Base-by-base conservation (phyloP, 129 eudicot species). In the Logfia minima region DNA sequence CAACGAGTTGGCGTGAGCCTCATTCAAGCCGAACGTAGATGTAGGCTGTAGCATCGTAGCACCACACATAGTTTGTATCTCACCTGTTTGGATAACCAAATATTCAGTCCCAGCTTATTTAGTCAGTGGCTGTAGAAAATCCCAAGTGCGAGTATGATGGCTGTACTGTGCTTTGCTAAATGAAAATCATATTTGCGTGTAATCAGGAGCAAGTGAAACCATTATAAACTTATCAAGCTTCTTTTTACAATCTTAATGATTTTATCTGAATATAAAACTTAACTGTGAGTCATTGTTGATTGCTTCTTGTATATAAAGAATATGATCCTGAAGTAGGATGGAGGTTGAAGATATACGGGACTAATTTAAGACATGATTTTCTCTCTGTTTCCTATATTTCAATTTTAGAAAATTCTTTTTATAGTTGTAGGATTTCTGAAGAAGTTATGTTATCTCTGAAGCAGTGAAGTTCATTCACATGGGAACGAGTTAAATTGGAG, bases 101-200 rank as follows among this genome's bases (percentile, higher is more conserved):
- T 48, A 48, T 14, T 48, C 4, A 48, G 70, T 60, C 18, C 69
- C 37, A 24, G 51, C 24, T 48, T 29, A 16, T 23, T 39, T 74
- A 37, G 62, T 13, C 41, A 22, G 70, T 60, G 70, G 66, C 26
- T 59, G 35, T 73, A 32, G 56, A 74, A 60, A 55, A 61, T 74
- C 56, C 58, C n/a, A 61, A 16, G 39, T 23, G 16, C 39, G 41
- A 24, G 26, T 16, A 23, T 61, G 59, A 35, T 74, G 59, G 26
- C 23, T 37, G 41, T 29, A 22, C 70, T 23, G 10, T 60, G 70
- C 59, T 21, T 37, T 23, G 59, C 78, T 59, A 48, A 13, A 45
- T 21, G 67, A 60, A 74, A 37, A 23, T 37, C 34, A 61, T 32
- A 14, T 21, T 34, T 22, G 7, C 5, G 4, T 59, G 21, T 21